A percentile compares a stretch with the other conserved stretches of the same genome.
Conservation (phyloP, 768 basidiomycete species). For the Agaricus blazei region DNA sequence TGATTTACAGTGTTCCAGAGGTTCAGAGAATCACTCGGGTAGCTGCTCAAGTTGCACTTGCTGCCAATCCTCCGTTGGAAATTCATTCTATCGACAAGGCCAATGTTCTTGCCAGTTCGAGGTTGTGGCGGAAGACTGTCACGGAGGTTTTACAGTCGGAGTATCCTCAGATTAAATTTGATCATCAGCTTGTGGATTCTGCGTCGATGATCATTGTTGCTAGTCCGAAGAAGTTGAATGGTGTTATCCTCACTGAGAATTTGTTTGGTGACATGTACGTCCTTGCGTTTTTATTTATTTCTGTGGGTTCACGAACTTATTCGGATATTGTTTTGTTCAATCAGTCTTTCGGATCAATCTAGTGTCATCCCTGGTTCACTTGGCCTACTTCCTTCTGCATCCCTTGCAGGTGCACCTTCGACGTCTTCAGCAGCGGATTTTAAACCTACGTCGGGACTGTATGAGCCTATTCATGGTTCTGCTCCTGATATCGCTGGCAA, state of each 20-base stretch:
- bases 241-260: conserved; percentile 93
- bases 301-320: conserved; percentile 4
- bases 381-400: conserved; percentile 93
- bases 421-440: conserved; percentile 50
- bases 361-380: conserved; percentile 98
- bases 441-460: conserved; percentile 81
- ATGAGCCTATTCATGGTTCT: conserved; percentile 96
- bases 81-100: conserved; percentile 98
- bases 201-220: conserved; percentile 94
- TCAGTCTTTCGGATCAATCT: conserved; percentile 90
- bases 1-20: conserved; percentile 88
- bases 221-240: conserved; percentile 89
- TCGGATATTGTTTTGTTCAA: neutral
- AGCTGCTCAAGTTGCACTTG: conserved; percentile 87
- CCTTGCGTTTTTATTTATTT: neutral
- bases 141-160: conserved; percentile 79
- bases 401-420: conserved; percentile 84
- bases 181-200: conserved; percentile 93
- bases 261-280: conserved; percentile 96
- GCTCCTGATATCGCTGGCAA: conserved; percentile 95
- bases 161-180: conserved; percentile 81
- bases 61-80: conserved; percentile 75
- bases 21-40: conserved; percentile 94
- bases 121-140: conserved; percentile 93
- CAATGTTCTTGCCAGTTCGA: conserved; percentile 92